Percentiles rank a stretch among this genome's conserved stretches.
Conservation (phyloP, 1,284 basidiomycete genomes). For the Phylloboletellus chloephorus region DNA sequence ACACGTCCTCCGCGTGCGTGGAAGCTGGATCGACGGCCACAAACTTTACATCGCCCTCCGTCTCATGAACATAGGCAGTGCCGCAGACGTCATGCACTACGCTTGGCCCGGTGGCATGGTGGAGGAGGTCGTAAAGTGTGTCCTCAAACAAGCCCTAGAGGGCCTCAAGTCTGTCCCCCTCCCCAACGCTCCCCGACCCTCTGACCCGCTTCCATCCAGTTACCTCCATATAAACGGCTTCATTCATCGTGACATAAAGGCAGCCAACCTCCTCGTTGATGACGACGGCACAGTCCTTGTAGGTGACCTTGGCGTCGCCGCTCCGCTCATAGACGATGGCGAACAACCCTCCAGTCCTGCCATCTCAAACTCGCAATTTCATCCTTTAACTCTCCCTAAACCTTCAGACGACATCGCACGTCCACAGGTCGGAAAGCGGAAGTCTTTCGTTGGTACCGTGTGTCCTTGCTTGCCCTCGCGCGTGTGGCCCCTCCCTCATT, state of each 20-base stretch:
- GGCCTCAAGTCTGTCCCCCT: conserved; percentile 64
- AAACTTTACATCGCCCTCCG: conserved; percentile 84
- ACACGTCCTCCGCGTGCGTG: conserved; percentile 84
- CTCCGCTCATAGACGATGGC: conserved; percentile 66
- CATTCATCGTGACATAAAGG: conserved; percentile 87
- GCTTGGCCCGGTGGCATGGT: conserved; percentile 83
- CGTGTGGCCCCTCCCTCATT: conserved; percentile 1
- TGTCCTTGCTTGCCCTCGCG: conserved; percentile 23
- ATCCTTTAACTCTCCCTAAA: conserved; percentile 22
- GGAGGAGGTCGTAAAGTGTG: conserved; percentile 79
- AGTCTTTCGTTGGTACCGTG: conserved; percentile 86
- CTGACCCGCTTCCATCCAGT: conserved; percentile 33
- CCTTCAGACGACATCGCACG: conserved; percentile 19
- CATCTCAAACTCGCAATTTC: conserved; percentile 35
- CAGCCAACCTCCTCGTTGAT: conserved; percentile 83
- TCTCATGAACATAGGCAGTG: conserved; percentile 84
- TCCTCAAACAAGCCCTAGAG: conserved; percentile 76
- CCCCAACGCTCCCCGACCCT: neutral
- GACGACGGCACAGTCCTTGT: conserved; percentile 85
- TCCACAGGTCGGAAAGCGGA: conserved; percentile 60
- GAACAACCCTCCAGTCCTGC: conserved; percentile 27
- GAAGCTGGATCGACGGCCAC: conserved; percentile 81
- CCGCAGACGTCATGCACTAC: conserved; percentile 81
- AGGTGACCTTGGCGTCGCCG: conserved; percentile 85
- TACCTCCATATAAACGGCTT: conserved; percentile 86